These are phyloP conservation scores for Monosporascus sp. DNA, from an alignment of 2,329 filamentous ascomycete genomes.

Conservation along the genomic window DNA sequence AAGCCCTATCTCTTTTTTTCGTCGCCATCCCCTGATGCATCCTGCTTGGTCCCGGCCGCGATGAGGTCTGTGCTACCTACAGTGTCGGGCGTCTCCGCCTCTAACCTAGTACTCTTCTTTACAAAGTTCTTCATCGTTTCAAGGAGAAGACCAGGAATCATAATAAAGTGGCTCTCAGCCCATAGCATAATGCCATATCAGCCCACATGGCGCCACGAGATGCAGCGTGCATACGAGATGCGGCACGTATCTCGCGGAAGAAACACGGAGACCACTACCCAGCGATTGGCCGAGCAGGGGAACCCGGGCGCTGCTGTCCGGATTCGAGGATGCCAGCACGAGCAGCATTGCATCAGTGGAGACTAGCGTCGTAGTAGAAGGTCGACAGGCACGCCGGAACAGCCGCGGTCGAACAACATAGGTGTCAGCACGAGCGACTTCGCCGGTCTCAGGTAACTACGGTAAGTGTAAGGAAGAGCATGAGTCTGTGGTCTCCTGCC, in stretches of 20 bases:
- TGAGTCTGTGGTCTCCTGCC: constrained; percentile 67
- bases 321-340: constrained; percentile 56
- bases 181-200: constrained; percentile 26
- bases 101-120: constrained; percentile 26
- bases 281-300: constrained; percentile 73
- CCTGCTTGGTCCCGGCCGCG: constrained; percentile 17
- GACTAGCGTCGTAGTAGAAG: constrained; percentile 57
- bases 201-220: constrained; percentile 60
- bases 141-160: constrained; percentile 51
- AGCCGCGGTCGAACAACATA: constrained; percentile 65
- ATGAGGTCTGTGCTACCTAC: constrained; percentile 12
- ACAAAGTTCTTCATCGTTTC: constrained; percentile 30
- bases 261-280: constrained; percentile 67
- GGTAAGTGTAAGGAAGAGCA: constrained; percentile 62
- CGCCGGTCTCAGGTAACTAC: no score
- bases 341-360: constrained; percentile 61
- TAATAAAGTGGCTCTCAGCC: constrained; percentile 56
- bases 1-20: constrained; percentile 33
- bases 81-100: constrained; percentile 2
- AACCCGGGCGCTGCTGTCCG: constrained; percentile 53
- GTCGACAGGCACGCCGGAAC: constrained; percentile 61
- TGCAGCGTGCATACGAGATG: constrained; percentile 57
- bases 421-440: no score
- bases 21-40: constrained; percentile 29
- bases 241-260: constrained; percentile 66